phyloP scores from a whole-genome alignment of 169 alveolate genomes.

The Perkinsus chesapeaki region DNA sequence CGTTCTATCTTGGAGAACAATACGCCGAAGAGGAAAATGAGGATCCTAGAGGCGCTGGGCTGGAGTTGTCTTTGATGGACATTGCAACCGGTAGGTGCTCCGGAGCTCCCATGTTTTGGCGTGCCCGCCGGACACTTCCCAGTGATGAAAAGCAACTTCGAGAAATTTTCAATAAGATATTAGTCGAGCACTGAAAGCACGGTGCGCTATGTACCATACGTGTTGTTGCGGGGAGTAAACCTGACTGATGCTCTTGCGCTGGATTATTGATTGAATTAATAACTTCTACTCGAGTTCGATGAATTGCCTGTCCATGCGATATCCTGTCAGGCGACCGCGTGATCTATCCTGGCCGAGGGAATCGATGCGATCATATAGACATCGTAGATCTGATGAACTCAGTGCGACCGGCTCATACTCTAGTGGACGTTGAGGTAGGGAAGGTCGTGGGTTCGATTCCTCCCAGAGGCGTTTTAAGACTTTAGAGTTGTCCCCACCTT shows the following conservation, averaged over 20 bases:
- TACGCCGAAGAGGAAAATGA: neutral
- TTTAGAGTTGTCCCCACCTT: neutral
- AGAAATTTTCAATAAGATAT: too few relatives aligned
- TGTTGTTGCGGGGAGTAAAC: too few relatives aligned
- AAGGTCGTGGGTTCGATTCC: neutral
- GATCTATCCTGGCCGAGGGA: neutral
- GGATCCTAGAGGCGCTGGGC: neutral
- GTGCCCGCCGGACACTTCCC: too few relatives aligned
- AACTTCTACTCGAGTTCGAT: too few relatives aligned
- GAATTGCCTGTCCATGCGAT: too few relatives aligned
- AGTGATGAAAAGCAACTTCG: too few relatives aligned
- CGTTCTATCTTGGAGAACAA: neutral
- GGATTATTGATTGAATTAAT: too few relatives aligned
- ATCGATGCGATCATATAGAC: neutral
- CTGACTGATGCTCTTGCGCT: too few relatives aligned
- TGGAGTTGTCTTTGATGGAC: neutral
- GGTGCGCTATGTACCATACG: too few relatives aligned
- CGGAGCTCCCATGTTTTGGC: neutral
- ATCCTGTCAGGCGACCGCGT: neutral
- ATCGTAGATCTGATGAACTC: neutral
- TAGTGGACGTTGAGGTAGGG: neutral
- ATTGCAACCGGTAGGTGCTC: neutral
- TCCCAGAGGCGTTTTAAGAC: neutral
- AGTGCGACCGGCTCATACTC: neutral
- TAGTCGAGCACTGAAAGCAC: too few relatives aligned